phyloP scores from a whole-genome alignment of 495 filamentous ascomycete genomes.

The Lineolata rhizophorae region DNA sequence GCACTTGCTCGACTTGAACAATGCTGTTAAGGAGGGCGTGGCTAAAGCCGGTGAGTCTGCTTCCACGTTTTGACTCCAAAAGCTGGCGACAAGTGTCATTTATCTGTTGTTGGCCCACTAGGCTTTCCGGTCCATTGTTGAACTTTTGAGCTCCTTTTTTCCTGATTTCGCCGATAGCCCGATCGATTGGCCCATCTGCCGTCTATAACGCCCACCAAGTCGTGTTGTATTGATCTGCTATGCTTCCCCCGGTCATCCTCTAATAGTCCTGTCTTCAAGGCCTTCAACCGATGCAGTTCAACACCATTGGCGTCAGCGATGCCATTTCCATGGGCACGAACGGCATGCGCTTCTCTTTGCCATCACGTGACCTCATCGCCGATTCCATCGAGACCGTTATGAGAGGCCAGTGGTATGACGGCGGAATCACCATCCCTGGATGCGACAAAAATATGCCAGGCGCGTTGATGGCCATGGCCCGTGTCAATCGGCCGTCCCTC shows the following conservation, averaged over 20 bases:
- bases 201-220: too few species aligned
- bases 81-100: slow-evolving; percentile 38
- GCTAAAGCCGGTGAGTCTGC: slow-evolving; percentile 50
- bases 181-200: too few species aligned
- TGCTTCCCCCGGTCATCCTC: too few species aligned
- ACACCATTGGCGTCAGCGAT: slow-evolving; percentile 88
- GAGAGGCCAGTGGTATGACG: slow-evolving; percentile 98
- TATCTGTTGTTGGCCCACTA: slow-evolving; percentile 2
- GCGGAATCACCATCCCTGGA: slow-evolving; percentile 92
- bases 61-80: too few species aligned
- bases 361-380: slow-evolving; percentile 87
- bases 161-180: too few species aligned
- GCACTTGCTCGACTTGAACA: slow-evolving; percentile 79
- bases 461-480: slow-evolving; percentile 92
- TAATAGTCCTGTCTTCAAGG: too few species aligned
- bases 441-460: slow-evolving; percentile 99
- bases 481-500: slow-evolving; percentile 76
- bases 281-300: slow-evolving; percentile 51
- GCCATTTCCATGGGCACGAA: slow-evolving; percentile 61
- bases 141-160: too few species aligned
- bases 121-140: too few species aligned
- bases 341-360: slow-evolving; percentile 87
- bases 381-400: slow-evolving; percentile 98
- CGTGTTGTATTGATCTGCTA: too few species aligned
- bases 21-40: slow-evolving; percentile 67